A percentile compares a stretch with the other conserved stretches of the same genome.
Conservation (phyloP, 2,329 filamentous ascomycete genomes). For the Parasarocladium wereldwijsianum region DNA sequence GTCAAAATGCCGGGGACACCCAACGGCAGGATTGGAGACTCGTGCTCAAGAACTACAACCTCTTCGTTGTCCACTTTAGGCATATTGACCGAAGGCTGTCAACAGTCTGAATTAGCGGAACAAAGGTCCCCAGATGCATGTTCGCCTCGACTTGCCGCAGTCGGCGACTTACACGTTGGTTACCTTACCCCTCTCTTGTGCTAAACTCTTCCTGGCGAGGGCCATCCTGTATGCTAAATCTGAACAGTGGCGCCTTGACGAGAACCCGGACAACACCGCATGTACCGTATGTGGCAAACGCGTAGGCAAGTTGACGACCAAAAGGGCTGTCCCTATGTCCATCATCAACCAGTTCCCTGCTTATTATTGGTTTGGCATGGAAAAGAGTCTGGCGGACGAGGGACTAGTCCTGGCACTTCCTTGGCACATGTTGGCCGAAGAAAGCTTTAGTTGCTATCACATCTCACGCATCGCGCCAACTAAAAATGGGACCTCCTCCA, state of each 20-base stretch:
- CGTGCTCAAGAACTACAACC: too few species aligned
- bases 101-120: too few species aligned
- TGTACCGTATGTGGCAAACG: background rate
- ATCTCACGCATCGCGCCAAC: too few species aligned
- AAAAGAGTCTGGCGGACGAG: constrained; percentile 1
- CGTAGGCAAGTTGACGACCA: background rate
- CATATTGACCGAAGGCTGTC: too few species aligned
- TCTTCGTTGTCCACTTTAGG: too few species aligned
- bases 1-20: too few species aligned
- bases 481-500: background rate
- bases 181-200: background rate
- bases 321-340: too few species aligned
- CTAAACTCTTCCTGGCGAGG: background rate
- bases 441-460: background rate
- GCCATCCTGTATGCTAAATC: background rate
- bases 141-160: too few species aligned
- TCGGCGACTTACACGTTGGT: background rate
- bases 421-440: background rate
- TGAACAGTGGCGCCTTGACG: too few species aligned
- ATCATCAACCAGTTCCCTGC: background rate
- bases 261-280: background rate
- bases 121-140: too few species aligned
- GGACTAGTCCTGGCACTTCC: background rate
- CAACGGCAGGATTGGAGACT: too few species aligned
- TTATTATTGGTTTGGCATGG: background rate